Conservation (phyloP, 495 filamentous ascomycete species). For the Paragyromitra xinjiangensis region DNA sequence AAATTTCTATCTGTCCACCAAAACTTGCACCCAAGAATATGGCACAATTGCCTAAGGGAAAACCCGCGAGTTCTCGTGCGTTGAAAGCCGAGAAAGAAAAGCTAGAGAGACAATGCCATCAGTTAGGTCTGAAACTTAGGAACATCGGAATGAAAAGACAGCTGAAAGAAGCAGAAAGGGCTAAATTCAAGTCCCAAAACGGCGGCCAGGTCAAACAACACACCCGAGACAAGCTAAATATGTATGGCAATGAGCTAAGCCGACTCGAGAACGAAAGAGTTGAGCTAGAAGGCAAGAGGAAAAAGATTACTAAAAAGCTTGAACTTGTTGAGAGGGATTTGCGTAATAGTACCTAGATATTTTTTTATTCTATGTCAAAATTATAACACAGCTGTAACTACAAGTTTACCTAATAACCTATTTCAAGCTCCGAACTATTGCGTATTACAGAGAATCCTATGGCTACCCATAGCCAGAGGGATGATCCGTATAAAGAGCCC, state of each 20-base stretch:
- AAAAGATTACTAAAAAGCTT: constrained; percentile 10
- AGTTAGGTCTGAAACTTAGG: neutral
- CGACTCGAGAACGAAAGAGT: constrained; percentile 13
- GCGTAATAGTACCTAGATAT: neutral
- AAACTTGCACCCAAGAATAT: neutral
- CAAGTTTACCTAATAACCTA: no score
- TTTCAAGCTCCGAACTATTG: no score
- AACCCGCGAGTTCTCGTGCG: neutral
- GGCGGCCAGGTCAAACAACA: neutral
- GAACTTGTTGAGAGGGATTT: constrained; percentile 5
- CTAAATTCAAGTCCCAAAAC: constrained; percentile 20
- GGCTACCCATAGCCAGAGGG: no score
- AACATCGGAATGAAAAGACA: constrained; percentile 14
- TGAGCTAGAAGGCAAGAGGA: constrained; percentile 12
- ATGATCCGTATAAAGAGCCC: no score
- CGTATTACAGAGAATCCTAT: no score
- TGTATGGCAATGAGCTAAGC: neutral
- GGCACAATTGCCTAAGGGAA: neutral
- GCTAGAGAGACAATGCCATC: constrained; percentile 3
- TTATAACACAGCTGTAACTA: no score
- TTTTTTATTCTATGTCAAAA: neutral
- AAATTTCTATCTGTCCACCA: neutral
- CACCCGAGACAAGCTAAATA: neutral
- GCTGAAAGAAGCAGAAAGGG: neutral
- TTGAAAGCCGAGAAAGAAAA: constrained; percentile 10